Evolutionary conservation across 2,329 filamentous ascomycete species (phyloP).

Genomic region (Colletotrichum caudatum): DNA sequence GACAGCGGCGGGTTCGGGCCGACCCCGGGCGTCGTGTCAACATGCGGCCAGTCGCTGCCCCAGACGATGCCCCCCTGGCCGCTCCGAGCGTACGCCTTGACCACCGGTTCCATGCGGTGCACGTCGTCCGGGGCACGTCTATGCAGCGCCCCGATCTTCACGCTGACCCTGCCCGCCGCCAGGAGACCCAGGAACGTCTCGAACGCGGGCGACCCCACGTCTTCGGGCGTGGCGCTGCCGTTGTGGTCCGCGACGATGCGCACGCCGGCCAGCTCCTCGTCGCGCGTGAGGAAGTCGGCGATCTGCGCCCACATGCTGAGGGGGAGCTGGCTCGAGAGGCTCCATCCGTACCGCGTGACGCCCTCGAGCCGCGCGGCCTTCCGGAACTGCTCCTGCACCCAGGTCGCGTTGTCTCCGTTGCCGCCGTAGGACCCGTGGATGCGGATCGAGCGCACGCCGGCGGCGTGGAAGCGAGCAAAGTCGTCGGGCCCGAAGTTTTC

Average conservation of each 20-base stretch:
- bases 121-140: conserved; percentile 1
- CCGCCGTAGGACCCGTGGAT: conserved; percentile 27
- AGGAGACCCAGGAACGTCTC: background rate
- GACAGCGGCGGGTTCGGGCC: background rate
- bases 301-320: conserved; percentile 11
- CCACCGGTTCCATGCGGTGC: background rate
- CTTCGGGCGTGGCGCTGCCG: conserved; percentile 2
- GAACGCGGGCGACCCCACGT: background rate
- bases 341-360: conserved; percentile 7
- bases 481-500: background rate
- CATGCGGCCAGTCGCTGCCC: background rate
- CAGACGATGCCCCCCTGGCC: background rate
- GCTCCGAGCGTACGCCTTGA: background rate
- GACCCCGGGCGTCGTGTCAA: background rate
- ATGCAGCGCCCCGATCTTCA: conserved; percentile 23
- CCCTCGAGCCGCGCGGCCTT: background rate
- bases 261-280: background rate
- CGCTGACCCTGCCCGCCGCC: conserved; percentile 8
- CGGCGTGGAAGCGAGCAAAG: conserved; percentile 3
- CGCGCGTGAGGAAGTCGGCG: background rate
- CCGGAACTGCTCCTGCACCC: conserved; percentile 16
- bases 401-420: conserved; percentile 6
- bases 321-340: conserved; percentile 14
- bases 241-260: conserved; percentile 17
- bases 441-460: conserved; percentile 15